A percentile compares a stretch with the other conserved stretches of the same genome.
phyloP scores from a whole-genome alignment of 192 early-diverging fungal genomes.

The Backusella tarrabulga region DNA sequence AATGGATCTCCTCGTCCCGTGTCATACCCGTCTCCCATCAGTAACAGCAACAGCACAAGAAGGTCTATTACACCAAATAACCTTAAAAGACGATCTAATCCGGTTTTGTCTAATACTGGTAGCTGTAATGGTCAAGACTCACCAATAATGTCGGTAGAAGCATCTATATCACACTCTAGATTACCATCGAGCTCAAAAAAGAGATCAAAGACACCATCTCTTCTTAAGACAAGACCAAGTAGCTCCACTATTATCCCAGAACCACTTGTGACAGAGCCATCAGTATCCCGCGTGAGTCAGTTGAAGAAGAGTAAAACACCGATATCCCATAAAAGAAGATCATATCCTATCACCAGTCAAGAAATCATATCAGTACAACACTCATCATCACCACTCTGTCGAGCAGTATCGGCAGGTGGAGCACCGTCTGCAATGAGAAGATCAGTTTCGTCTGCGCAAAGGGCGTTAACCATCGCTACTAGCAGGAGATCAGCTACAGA shows the following conservation, averaged over 20 bases:
- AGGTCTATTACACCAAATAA: constrained; percentile 1
- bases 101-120: background rate
- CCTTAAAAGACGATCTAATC: background rate
- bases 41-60: background rate
- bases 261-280: background rate
- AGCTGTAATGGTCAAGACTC: background rate
- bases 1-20: background rate
- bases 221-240: background rate
- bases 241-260: background rate
- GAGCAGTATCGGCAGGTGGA: background rate
- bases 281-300: background rate
- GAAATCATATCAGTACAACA: background rate
- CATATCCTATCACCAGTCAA: background rate
- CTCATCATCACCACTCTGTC: background rate
- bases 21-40: background rate
- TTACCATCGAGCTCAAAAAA: background rate
- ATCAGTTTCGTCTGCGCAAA: background rate
- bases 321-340: background rate
- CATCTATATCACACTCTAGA: background rate
- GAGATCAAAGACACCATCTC: background rate
- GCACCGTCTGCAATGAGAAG: background rate
- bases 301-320: constrained; percentile 7
- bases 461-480: background rate
- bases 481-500: background rate
- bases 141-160: background rate